Percentiles rank a stretch among this genome's conserved stretches.
These are phyloP conservation scores for Fomitopsis schrenkii DNA, from an alignment of 1,284 basidiomycete species.

Conservation along the genomic window DNA sequence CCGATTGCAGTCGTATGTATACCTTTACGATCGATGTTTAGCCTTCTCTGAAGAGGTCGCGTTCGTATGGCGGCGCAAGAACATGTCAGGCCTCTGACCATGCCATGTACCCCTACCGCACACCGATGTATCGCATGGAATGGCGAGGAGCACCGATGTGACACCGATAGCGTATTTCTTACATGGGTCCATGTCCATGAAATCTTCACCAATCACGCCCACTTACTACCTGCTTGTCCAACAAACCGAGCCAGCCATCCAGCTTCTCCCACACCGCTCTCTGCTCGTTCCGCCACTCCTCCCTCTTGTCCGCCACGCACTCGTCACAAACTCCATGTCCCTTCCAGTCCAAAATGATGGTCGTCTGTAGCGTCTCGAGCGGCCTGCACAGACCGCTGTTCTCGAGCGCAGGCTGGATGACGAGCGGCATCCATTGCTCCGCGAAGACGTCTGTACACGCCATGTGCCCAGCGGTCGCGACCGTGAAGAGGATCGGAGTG, in stretches of 20 bases:
- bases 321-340: conserved; percentile 50
- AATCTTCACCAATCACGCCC: too few species aligned
- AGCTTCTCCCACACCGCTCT: conserved; percentile 53
- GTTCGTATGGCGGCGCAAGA: too few species aligned
- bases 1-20: too few species aligned
- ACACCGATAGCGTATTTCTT: too few species aligned
- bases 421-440: conserved; percentile 62
- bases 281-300: conserved; percentile 66
- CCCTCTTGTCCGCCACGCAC: conserved; percentile 54
- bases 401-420: conserved; percentile 60
- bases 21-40: too few species aligned
- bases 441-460: conserved; percentile 66
- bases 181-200: too few species aligned
- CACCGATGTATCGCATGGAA: too few species aligned
- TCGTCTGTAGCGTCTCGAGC: conserved; percentile 57
- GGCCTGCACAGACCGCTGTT: conserved; percentile 55
- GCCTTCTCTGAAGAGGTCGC: too few species aligned
- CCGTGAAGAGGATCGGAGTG: conserved; percentile 68
- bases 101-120: too few species aligned
- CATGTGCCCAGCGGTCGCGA: conserved; percentile 65
- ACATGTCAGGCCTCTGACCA: too few species aligned
- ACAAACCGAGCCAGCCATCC: conserved; percentile 47
- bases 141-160: too few species aligned
- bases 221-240: background rate
- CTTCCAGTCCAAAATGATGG: conserved; percentile 57